Evolutionary conservation across 1,139 yeast species (phyloP).

Genomic region (Scheffersomyces parashehatae): DNA sequence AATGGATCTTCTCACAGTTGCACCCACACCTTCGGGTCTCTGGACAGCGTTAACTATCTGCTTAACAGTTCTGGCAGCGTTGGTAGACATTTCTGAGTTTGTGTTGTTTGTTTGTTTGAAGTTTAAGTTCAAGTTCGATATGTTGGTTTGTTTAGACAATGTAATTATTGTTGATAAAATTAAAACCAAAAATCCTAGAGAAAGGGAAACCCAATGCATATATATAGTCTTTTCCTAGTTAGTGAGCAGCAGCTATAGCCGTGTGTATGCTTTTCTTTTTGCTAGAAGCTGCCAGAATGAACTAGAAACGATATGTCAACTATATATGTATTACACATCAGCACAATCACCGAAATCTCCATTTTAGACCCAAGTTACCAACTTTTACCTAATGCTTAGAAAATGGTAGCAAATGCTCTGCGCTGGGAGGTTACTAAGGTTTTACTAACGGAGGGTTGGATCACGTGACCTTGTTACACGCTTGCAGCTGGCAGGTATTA

Average conservation of each 20-base stretch:
- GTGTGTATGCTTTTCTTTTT: not conserved
- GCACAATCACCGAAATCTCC: too few relatives aligned
- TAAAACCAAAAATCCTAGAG: conserved; percentile 2
- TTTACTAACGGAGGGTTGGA: not conserved
- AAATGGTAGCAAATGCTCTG: not conserved
- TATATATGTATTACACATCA: not conserved
- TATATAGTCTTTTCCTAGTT: conserved; percentile 3
- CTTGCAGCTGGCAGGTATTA: too few relatives aligned
- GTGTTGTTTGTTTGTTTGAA: conserved; percentile 1
- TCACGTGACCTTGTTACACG: not conserved
- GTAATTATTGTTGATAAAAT: conserved; percentile 4
- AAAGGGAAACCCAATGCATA: conserved; percentile 3
- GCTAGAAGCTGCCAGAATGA: not conserved
- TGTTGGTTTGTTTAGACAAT: conserved; percentile 1
- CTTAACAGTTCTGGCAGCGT: conserved; percentile 48
- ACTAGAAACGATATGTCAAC: not conserved
- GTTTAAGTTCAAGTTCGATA: too few relatives aligned
- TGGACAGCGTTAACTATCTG: conserved; percentile 67
- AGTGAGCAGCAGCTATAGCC: not conserved
- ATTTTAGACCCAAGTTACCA: not conserved
- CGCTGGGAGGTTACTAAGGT: not conserved
- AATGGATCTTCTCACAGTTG: conserved; percentile 77
- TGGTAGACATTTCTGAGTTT: conserved; percentile 3
- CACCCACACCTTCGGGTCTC: conserved; percentile 88
- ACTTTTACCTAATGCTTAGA: conserved; percentile 1